These are phyloP conservation scores for Sungouiozyma intestinalis DNA, from an alignment of 805 yeast species.

Conservation along the genomic window DNA sequence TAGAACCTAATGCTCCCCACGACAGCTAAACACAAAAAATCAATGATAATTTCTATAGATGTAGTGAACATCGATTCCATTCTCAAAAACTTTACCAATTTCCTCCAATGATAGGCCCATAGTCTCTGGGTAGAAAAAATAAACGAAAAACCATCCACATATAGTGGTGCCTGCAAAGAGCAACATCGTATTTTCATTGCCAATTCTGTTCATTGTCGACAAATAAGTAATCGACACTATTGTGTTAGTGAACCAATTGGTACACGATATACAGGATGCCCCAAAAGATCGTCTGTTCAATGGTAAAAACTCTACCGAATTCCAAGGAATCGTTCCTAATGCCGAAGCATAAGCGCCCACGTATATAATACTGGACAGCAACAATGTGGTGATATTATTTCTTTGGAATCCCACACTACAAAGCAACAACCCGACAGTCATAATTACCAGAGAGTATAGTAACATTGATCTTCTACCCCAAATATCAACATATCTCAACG, in stretches of 20 bases:
- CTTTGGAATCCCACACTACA: slow-evolving; percentile 25
- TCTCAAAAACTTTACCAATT: slow-evolving; percentile 31
- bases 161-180: slow-evolving; percentile 28
- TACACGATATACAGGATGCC: slow-evolving; percentile 33
- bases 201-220: slow-evolving; percentile 23
- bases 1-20: too few species aligned
- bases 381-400: slow-evolving; percentile 13
- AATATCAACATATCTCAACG: slow-evolving; percentile 39
- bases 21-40: too few species aligned
- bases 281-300: slow-evolving; percentile 34
- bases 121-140: slow-evolving; percentile 35
- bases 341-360: slow-evolving; percentile 36
- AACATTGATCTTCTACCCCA: slow-evolving; percentile 40
- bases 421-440: slow-evolving; percentile 29
- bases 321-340: slow-evolving; percentile 38
- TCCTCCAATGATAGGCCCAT: slow-evolving; percentile 36
- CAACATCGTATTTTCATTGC: slow-evolving; percentile 27
- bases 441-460: slow-evolving; percentile 33
- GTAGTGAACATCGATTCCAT: slow-evolving; percentile 32
- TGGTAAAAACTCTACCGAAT: slow-evolving; percentile 36
- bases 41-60: slow-evolving; percentile 25
- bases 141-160: slow-evolving; percentile 33
- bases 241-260: slow-evolving; percentile 34
- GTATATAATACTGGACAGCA: slow-evolving; percentile 27
- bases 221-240: slow-evolving; percentile 30